Evolutionary conservation across 2,329 filamentous ascomycete species (phyloP), one percentile per base, ranked within the genome.

Genomic region (Hypoxylon sp.): DNA sequence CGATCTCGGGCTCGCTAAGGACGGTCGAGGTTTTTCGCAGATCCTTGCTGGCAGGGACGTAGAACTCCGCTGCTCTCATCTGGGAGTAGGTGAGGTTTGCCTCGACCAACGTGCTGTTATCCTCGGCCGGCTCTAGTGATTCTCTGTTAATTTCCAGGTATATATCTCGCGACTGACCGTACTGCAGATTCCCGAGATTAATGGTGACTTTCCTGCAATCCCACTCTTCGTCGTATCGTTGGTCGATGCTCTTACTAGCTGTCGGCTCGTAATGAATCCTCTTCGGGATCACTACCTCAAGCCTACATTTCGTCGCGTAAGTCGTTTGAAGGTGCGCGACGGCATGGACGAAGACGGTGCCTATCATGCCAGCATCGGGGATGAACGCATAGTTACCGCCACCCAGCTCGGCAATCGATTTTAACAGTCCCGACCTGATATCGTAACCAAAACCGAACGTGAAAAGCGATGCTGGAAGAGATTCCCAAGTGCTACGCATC

Each of bases 311-410:
- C 3, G 71, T 78, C 2, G 81, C 81, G 53, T 77, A 84, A 0
- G 82, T 86, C 2, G 78, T 75, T 59, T 83, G 82, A 2, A 86
- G 64, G 56, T 86, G 84, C 12, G 83, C 82, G 2, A 85, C 75
- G 2, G 83, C 80, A 59, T 86, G 81, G 2, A 84, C 74, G 52
- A 86, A 85, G 3, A 83, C 80, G 2, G 83, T 86, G 2, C 79
- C 79, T 71, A 86, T 80, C 81, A 86, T 84, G 51, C 81, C 79
- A 0, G 80, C 76, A 44, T 86, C 82, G 0, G 82, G 79, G 12
- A 86, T 86, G 56, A 85, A 86, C 6, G 80, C 71, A 49, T 83
- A 87, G 63, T 77, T 82, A 1, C 83, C 83, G 2, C 75, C 71
- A 0, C 79, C 77, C 36, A 79, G 69, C 60, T 86, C 82, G 1